Conservation (phyloP, 352 stramenopile species). For the Globisporangium cederbergense region DNA sequence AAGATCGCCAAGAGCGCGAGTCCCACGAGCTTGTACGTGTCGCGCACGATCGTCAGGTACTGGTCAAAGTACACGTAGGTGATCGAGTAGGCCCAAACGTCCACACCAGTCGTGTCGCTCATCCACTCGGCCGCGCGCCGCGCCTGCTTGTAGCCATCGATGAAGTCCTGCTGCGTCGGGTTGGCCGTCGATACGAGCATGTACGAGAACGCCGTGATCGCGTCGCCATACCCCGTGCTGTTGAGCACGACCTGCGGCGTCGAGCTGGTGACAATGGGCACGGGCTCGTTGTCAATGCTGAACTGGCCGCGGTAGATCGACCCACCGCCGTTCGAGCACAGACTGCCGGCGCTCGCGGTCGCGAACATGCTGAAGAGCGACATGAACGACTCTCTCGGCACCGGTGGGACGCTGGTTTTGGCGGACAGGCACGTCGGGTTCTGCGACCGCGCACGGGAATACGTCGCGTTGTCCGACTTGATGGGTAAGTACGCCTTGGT, state of each 20-base stretch:
- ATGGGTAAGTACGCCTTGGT: slow-evolving; percentile 43
- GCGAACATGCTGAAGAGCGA: slow-evolving; percentile 71
- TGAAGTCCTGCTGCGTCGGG: slow-evolving; percentile 32
- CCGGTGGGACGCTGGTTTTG: slow-evolving; percentile 27
- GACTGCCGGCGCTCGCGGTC: slow-evolving; percentile 31
- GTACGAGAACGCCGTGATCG: slow-evolving; percentile 70
- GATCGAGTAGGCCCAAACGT: slow-evolving; percentile 67
- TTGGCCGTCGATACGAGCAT: slow-evolving; percentile 51
- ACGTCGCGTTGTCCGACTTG: slow-evolving; percentile 28
- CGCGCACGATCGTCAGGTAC: slow-evolving; percentile 54
- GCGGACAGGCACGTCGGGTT: slow-evolving; percentile 40
- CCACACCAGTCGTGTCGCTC: slow-evolving; percentile 56
- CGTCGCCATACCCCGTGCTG: slow-evolving; percentile 36
- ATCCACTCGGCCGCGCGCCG: slow-evolving; percentile 62
- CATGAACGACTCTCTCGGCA: slow-evolving; percentile 58
- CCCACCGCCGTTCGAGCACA: slow-evolving; percentile 55
- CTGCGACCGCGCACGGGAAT: slow-evolving; percentile 19
- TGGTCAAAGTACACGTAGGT: slow-evolving; percentile 68
- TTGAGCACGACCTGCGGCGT: slow-evolving; percentile 46
- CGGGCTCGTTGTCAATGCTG: slow-evolving; percentile 52
- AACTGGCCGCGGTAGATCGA: slow-evolving; percentile 70
- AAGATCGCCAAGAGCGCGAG: slow-evolving; percentile 46
- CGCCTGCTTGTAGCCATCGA: slow-evolving; percentile 52
- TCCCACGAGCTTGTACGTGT: slow-evolving; percentile 49
- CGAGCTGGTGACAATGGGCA: slow-evolving; percentile 31